Evolutionary conservation across 768 basidiomycete genomes (phyloP).

Genomic region (Hypholoma fasciculare): DNA sequence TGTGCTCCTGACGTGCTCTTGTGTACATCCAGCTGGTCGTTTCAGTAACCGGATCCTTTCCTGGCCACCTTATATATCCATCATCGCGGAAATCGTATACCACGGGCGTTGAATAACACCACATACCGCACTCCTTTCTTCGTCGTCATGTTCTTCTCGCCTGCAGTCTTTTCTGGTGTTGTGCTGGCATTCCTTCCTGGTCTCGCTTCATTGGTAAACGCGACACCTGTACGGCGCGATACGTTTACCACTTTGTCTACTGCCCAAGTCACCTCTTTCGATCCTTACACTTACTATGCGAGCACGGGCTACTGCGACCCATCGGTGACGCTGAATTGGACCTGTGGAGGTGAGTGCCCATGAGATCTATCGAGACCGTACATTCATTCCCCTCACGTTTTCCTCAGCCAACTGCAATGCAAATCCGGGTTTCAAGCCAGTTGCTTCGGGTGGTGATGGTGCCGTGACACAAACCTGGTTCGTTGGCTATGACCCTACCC

Average conservation of each 20-base stretch:
- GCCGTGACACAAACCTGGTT: conserved; percentile 43
- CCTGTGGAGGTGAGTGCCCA: conserved; percentile 43
- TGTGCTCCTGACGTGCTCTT: too few relatives aligned
- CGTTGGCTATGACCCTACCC: conserved; percentile 39
- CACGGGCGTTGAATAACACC: too few relatives aligned
- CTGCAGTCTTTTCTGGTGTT: background rate
- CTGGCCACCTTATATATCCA: too few relatives aligned
- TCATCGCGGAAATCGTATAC: too few relatives aligned
- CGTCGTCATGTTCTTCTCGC: background rate
- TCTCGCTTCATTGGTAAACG: background rate
- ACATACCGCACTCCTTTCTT: background rate
- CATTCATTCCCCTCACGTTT: background rate
- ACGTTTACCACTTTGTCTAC: conserved; percentile 37
- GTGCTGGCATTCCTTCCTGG: conserved; percentile 5
- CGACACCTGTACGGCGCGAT: conserved; percentile 9
- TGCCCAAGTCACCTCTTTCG: conserved; percentile 41
- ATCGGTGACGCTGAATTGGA: conserved; percentile 43
- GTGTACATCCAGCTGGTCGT: too few relatives aligned
- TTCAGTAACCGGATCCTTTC: too few relatives aligned
- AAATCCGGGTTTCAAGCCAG: conserved; percentile 46
- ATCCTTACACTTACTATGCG: conserved; percentile 51
- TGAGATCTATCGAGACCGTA: background rate
- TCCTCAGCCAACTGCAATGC: conserved; percentile 42
- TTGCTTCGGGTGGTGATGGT: conserved; percentile 53
- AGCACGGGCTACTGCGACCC: conserved; percentile 51